phyloP scores from a whole-genome alignment of 1,284 basidiomycete species.

The Papiliotrema flavescens region DNA sequence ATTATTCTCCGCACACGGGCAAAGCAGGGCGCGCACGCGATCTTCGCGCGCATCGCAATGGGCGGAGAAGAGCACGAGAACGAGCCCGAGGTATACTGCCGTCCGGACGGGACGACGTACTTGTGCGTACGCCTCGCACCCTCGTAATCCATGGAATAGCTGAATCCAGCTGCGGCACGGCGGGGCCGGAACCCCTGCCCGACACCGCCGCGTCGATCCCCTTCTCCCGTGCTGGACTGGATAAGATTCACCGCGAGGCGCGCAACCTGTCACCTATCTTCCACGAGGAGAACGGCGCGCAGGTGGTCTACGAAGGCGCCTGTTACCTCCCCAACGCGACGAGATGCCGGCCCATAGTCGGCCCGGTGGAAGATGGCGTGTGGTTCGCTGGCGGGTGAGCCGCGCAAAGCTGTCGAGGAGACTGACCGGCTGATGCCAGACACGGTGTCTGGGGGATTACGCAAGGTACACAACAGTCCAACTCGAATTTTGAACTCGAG shows the following conservation, averaged over 20 bases:
- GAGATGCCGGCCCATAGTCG: slow-evolving; percentile 50
- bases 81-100: slow-evolving; percentile 48
- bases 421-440: not conserved
- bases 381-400: slow-evolving; percentile 44
- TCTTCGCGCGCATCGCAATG: slow-evolving; percentile 52
- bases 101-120: slow-evolving; percentile 31
- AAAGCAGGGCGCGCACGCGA: slow-evolving; percentile 20
- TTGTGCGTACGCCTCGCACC: slow-evolving; percentile 7
- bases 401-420: not conserved
- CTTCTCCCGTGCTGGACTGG: slow-evolving; percentile 35
- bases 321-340: slow-evolving; percentile 52
- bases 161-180: slow-evolving; percentile 19
- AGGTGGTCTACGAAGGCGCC: slow-evolving; percentile 47
- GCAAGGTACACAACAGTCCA: not conserved
- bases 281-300: slow-evolving; percentile 18
- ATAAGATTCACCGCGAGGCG: slow-evolving; percentile 45
- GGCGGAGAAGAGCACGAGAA: slow-evolving; percentile 22
- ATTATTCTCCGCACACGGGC: slow-evolving; percentile 35
- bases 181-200: slow-evolving; percentile 27
- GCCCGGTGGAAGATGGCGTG: slow-evolving; percentile 42
- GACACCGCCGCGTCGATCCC: slow-evolving; percentile 33
- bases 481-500: not conserved
- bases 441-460: slow-evolving; percentile 3
- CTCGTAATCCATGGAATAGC: not conserved
- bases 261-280: slow-evolving; percentile 46